Evolutionary conservation across 2,329 filamentous ascomycete genomes (phyloP).

Genomic region (Trichophyton verrucosum): DNA sequence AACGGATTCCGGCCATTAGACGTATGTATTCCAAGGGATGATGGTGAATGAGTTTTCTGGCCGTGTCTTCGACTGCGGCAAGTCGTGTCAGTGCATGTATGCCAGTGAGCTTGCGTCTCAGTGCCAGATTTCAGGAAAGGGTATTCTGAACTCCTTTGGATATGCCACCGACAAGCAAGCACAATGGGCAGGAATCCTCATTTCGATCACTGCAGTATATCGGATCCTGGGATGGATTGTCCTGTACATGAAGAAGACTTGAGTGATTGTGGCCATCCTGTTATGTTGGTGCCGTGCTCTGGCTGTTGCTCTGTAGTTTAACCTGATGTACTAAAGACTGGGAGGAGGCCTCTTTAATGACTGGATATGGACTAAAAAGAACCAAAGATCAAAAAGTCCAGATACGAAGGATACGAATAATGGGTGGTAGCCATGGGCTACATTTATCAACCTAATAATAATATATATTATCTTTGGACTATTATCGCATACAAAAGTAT

Average conservation of each 20-base stretch:
- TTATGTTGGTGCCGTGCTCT: background rate
- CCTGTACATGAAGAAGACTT: slow-evolving; percentile 30
- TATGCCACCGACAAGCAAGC: slow-evolving; percentile 52
- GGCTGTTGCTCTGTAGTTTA: background rate
- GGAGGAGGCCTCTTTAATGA: background rate
- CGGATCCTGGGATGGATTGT: slow-evolving; percentile 55
- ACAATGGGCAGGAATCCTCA: slow-evolving; percentile 63
- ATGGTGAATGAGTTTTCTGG: slow-evolving; percentile 76
- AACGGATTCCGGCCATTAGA: slow-evolving; percentile 20
- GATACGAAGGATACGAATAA: background rate
- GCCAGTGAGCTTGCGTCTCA: slow-evolving; percentile 47
- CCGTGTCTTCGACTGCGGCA: slow-evolving; percentile 51
- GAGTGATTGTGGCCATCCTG: background rate
- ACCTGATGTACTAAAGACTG: background rate
- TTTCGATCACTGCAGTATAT: slow-evolving; percentile 64
- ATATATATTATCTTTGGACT: too few species aligned
- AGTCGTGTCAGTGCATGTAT: slow-evolving; percentile 58
- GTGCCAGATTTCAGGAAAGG: slow-evolving; percentile 59
- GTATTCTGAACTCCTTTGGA: slow-evolving; percentile 57
- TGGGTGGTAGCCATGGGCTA: too few species aligned
- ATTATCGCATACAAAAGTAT: too few species aligned
- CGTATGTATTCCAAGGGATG: slow-evolving; percentile 82
- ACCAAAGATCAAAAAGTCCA: background rate
- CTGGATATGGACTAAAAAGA: background rate
- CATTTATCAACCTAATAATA: too few species aligned